Conservation (phyloP, 805 yeast genomes). For the Pichia kluyveri region DNA sequence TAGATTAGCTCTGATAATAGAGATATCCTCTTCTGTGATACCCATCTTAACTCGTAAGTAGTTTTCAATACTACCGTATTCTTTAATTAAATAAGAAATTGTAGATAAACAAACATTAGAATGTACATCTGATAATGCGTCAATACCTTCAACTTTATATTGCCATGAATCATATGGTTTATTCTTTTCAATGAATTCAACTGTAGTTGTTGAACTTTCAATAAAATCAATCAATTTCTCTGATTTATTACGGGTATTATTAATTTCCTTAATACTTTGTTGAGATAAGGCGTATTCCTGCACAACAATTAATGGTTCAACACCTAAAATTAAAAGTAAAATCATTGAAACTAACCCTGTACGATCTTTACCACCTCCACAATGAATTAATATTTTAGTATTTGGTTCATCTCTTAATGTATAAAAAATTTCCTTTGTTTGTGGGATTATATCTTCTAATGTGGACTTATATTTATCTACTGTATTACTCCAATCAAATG, state of each 20-base stretch:
- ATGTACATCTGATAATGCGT: conserved; percentile 47
- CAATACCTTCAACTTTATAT: conserved; percentile 48
- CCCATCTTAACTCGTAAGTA: conserved; percentile 38
- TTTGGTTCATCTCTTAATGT: conserved; percentile 46
- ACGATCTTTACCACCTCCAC: conserved; percentile 83
- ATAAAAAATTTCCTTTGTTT: conserved; percentile 34
- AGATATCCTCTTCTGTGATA: conserved; percentile 33
- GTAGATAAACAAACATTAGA: conserved; percentile 20
- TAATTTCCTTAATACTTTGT: conserved; percentile 35
- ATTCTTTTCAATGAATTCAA: neutral
- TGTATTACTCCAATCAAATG: conserved; percentile 55
- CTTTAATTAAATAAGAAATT: conserved; percentile 39
- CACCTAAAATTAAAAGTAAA: conserved; percentile 52
- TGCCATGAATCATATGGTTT: conserved; percentile 25
- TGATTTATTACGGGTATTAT: neutral
- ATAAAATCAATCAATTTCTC: neutral
- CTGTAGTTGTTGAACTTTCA: too few relatives aligned
- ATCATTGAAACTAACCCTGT: conserved; percentile 72
- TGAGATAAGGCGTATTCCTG: conserved; percentile 73
- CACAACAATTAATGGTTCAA: conserved; percentile 55
- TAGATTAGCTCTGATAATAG: neutral
- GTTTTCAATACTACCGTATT: conserved; percentile 45
- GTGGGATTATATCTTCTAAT: conserved; percentile 41
- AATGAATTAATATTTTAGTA: conserved; percentile 55
- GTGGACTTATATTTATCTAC: conserved; percentile 54